Conservation (phyloP, 768 basidiomycete genomes). For the Sporobolomyces roseus region DNA sequence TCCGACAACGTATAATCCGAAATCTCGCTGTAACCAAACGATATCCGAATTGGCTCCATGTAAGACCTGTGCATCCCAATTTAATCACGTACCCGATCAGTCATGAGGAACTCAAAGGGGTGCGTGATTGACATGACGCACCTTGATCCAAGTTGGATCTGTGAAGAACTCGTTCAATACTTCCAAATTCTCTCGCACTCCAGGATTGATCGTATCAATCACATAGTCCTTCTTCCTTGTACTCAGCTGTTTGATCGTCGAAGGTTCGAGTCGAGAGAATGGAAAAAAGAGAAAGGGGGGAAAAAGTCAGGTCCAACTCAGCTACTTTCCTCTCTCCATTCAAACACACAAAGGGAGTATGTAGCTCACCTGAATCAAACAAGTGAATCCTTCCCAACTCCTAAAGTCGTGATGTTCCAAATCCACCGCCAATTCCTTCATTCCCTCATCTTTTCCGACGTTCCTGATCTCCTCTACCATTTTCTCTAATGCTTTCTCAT, state of each 20-base stretch:
- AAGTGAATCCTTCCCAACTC: conserved; percentile 79
- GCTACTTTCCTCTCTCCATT: too few species aligned
- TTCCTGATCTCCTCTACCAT: conserved; percentile 64
- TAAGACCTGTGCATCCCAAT: conserved; percentile 70
- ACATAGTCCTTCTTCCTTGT: conserved; percentile 80
- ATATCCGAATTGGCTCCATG: conserved; percentile 94
- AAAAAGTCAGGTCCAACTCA: too few species aligned
- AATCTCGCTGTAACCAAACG: conserved; percentile 93
- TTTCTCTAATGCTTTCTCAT: conserved; percentile 55
- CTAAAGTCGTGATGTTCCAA: conserved; percentile 89
- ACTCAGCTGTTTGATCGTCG: conserved; percentile 48
- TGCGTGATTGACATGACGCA: conserved; percentile 45
- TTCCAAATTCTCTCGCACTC: conserved; percentile 68
- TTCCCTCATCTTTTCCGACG: conserved; percentile 5
- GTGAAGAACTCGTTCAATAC: conserved; percentile 73
- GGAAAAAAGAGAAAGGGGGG: too few species aligned
- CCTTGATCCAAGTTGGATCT: conserved; percentile 79
- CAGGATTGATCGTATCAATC: conserved; percentile 65
- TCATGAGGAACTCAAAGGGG: neutral
- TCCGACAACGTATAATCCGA: conserved; percentile 87
- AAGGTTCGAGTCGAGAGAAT: too few species aligned
- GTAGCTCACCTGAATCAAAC: conserved; percentile 88
- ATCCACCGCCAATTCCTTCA: conserved; percentile 79
- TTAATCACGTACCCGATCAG: neutral
- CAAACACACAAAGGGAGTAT: too few species aligned